Percentiles rank a stretch among this genome's conserved stretches.
These are phyloP conservation scores for Pseudotulostoma volvatum DNA, from an alignment of 495 filamentous ascomycete species.

Conservation along the genomic window DNA sequence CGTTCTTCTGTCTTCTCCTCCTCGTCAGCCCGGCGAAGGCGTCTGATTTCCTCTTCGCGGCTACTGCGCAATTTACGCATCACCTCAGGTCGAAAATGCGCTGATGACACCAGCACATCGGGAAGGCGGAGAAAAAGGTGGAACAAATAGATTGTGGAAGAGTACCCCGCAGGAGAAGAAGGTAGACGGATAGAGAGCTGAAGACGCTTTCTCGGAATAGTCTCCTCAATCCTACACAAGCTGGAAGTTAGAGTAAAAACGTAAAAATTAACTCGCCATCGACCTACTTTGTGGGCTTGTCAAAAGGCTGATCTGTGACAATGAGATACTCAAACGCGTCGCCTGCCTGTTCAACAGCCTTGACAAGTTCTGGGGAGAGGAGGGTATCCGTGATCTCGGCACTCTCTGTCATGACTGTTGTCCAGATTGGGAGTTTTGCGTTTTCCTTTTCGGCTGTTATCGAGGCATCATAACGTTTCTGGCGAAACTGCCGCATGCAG, in stretches of 20 bases:
- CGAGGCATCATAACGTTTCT: slow-evolving; percentile 87
- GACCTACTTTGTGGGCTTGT: slow-evolving; percentile 67
- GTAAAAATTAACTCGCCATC: no score
- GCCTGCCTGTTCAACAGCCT: slow-evolving; percentile 65
- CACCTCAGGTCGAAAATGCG: slow-evolving; percentile 81
- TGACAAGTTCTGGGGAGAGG: slow-evolving; percentile 67
- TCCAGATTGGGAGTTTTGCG: slow-evolving; percentile 76
- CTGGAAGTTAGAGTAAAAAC: neutral
- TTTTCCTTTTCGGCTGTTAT: slow-evolving; percentile 86
- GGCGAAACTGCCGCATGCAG: slow-evolving; percentile 71
- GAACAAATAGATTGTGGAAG: slow-evolving; percentile 57
- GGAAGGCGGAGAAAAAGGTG: slow-evolving; percentile 67
- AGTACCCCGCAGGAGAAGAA: slow-evolving; percentile 39
- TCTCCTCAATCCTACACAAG: slow-evolving; percentile 59
- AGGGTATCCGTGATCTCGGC: slow-evolving; percentile 85
- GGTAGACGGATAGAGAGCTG: slow-evolving; percentile 60
- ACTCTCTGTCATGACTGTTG: slow-evolving; percentile 89
- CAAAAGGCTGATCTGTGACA: slow-evolving; percentile 75
- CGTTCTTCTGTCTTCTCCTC: slow-evolving; percentile 93
- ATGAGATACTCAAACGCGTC: slow-evolving; percentile 77
- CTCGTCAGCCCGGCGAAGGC: slow-evolving; percentile 65
- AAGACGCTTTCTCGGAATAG: slow-evolving; percentile 69
- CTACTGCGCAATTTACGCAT: slow-evolving; percentile 61
- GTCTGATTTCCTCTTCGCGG: slow-evolving; percentile 68
- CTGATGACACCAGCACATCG: slow-evolving; percentile 57